phyloP scores from a whole-genome alignment of 2,329 filamentous ascomycete genomes.

The Camillea tinctor region DNA sequence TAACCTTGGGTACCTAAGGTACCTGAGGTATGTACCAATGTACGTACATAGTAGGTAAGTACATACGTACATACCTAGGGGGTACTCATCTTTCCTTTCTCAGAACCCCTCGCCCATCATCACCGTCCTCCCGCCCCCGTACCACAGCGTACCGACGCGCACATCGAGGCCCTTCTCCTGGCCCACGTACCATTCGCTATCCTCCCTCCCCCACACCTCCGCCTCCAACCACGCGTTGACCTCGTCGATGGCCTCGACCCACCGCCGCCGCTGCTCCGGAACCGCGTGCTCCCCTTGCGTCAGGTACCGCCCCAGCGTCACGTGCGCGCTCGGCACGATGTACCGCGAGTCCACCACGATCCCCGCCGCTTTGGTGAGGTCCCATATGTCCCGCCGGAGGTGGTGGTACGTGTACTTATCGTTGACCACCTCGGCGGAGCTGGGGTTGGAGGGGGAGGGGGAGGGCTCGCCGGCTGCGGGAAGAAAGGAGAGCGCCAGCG shows the following conservation, averaged over 20 bases:
- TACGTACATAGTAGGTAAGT: no score
- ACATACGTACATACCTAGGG: no score
- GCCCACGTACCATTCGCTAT: conserved; percentile 82
- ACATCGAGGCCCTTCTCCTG: conserved; percentile 79
- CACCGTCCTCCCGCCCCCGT: conserved; percentile 76
- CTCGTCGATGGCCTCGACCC: conserved; percentile 69
- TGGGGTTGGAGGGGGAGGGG: conserved; percentile 35
- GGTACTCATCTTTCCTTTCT: no score
- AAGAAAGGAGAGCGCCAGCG: conserved; percentile 82
- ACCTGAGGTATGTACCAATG: no score
- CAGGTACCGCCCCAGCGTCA: conserved; percentile 83
- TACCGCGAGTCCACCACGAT: conserved; percentile 77
- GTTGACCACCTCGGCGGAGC: conserved; percentile 33
- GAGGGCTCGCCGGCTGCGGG: conserved; percentile 66
- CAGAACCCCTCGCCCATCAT: conserved; percentile 58
- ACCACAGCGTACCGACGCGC: conserved; percentile 78
- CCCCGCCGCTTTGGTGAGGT: conserved; percentile 58
- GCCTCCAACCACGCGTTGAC: conserved; percentile 73
- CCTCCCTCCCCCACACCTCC: conserved; percentile 64
- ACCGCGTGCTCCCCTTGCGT: conserved; percentile 62
- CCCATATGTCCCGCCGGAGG: conserved; percentile 75
- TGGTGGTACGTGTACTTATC: conserved; percentile 88
- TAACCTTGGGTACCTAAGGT: no score
- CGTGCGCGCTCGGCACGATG: conserved; percentile 83
- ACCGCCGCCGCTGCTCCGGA: conserved; percentile 56